Evolutionary conservation across 164 flowering plant genomes (phyloP), one percentile per base, ranked within the genome.

Genomic region (Taxillus chinensis): DNA sequence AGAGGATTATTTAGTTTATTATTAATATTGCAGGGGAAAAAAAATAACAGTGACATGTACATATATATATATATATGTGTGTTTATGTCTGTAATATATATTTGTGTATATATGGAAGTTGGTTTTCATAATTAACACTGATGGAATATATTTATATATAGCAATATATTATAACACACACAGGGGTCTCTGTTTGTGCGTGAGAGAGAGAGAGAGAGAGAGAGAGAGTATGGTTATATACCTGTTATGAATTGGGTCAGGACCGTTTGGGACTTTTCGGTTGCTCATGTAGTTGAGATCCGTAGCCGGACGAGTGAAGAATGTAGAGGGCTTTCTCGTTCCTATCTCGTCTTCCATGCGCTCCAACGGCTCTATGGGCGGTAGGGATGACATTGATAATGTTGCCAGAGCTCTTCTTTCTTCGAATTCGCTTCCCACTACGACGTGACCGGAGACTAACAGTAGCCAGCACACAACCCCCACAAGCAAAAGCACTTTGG

Each of bases 201-300:
- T 2, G 27, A 0, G 27, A 0, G 27, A 27, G 27, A 27, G 27
- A 27, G 27, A 27, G 27, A 27, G 27, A 27, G 27, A 27, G 27
- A 0, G 27, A 0, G 27, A 0, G 27, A 0, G 27, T 27, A 2
- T 27, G 27, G 27, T 27, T 27, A 27, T 27, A 64, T 67, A 84
- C 95, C 91, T 83, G 84, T 88, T 88, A 69, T 88, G 95, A 42
- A 88, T 86, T 41, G 95, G 95, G 62, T 88, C 95, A 66, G 95
- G 85, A 53, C 91, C 95, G 61, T 83, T 82, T 5, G 95, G 95
- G 66, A 88, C 87, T 75, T 78, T 75, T 75, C 90, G 75, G 69
- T 86, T 84, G 79, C 78, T 88, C 75, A 75, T 70, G 68, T 72
- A 79, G 71, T 78, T 79, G 68, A 79, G 74, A 67, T 79, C 86